These are phyloP conservation scores for Globisporangium megalacanthum DNA, from an alignment of 352 stramenopile species.

Conservation along the genomic window DNA sequence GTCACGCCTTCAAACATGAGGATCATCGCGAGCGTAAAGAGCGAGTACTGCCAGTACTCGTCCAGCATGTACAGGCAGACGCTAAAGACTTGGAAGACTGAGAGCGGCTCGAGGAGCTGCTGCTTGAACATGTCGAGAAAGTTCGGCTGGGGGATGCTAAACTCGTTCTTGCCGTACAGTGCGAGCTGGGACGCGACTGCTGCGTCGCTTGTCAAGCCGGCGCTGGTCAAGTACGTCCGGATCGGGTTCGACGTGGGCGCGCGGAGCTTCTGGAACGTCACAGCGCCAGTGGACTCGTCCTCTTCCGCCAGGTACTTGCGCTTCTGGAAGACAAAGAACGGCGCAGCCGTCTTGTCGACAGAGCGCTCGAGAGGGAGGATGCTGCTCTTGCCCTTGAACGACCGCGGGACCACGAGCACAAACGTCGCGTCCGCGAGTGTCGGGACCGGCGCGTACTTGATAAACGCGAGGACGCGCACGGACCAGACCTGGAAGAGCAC, in stretches of 20 bases:
- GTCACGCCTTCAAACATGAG: conserved; percentile 98
- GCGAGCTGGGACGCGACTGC: conserved; percentile 44
- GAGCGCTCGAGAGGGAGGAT: conserved; percentile 61
- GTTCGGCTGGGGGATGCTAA: conserved; percentile 93
- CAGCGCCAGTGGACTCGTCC: conserved; percentile 31
- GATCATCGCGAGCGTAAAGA: conserved; percentile 99
- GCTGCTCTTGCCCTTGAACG: conserved; percentile 85
- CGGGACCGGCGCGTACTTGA: conserved; percentile 82
- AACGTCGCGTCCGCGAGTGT: conserved; percentile 57
- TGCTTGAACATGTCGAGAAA: conserved; percentile 96
- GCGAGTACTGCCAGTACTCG: conserved; percentile 99
- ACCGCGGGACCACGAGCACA: conserved; percentile 78
- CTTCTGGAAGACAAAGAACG: conserved; percentile 87
- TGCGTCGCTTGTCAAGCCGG: conserved; percentile 38
- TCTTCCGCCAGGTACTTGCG: conserved; percentile 81
- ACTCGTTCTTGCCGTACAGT: conserved; percentile 90
- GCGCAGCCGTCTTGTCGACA: conserved; percentile 28
- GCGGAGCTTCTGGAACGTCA: conserved; percentile 80
- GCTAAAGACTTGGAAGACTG: conserved; percentile 99
- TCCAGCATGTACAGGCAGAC: conserved; percentile 98
- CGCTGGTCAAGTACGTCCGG: conserved; percentile 51
- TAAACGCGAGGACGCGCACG: conserved; percentile 66
- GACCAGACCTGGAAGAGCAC: conserved; percentile 88
- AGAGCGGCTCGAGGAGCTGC: conserved; percentile 97
- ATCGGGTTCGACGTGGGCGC: conserved; percentile 58